Evolutionary conservation across 768 basidiomycete species (phyloP), one percentile per base, ranked within the genome.

Genomic region (Lactarius evosmus): DNA sequence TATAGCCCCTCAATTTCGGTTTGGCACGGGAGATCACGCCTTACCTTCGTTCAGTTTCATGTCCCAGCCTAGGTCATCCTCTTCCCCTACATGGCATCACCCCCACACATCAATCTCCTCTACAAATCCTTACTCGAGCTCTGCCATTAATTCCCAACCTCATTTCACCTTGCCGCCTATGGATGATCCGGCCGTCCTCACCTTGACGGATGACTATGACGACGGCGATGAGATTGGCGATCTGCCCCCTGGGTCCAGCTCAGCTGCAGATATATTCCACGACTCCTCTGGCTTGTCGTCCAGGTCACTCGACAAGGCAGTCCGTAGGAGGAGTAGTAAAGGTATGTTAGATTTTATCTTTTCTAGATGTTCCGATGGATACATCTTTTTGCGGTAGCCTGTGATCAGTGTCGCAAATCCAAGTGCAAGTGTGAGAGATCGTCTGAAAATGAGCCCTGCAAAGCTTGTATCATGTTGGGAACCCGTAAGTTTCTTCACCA

Each of bases 391-490:
- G 9, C 16, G 29, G 3, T 67, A 89, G 91, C 92, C 27, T 94
- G 91, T 76, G 91, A 93, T 75, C 90, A 93, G 70, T 93, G 92
- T 74, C 83, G 91, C 61, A 93, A 93, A 74, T 74, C 74, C 63
- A 80, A 79, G 67, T 89, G 86, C 71, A 93, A 93, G 75, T 93
- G 92, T 74, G 92, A 93, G 75, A 85, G 89, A 38, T 65, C 82
- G 11, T 75, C 76, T 14, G 78, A 82, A 38, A 80, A 77, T 41
- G 83, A 87, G 63, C 83, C 86, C 22, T 94, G 91, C 77, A 86
- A 87, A 71, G 89, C 83, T 69, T 94, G 91, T 72, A 76, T 85
- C 44, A 80, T 88, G 79, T 79, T 90, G 19, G 83, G 83, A 55
- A 89, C 87, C 36, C 73, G 91, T 92, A 69, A 77, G 82, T 76